Evolutionary conservation across 2,329 filamentous ascomycete genomes (phyloP), one percentile per base, ranked within the genome.

Genomic region (Beauveria varroae): DNA sequence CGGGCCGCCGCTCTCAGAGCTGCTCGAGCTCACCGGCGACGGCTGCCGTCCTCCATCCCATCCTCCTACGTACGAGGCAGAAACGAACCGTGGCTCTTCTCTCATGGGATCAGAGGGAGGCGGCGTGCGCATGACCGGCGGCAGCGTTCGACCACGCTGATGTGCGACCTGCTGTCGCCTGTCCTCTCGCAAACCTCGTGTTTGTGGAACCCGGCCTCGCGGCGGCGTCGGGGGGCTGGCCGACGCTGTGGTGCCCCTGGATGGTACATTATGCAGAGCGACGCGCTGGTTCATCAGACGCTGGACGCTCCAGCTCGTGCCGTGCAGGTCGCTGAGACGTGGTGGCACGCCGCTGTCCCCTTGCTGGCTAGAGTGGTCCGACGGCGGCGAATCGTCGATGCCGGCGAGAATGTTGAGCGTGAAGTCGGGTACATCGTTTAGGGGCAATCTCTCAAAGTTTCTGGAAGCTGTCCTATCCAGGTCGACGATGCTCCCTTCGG

Each of bases 381-480:
- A 56, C 16, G 47, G 16, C 10, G 26, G 9, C 37, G 60, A 30
- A n/a, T 40, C 46, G n/a, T 22, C 22, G 30, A 43, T 22, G 26
- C 34, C 34, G 10, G 60, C 53, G 2, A 61, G 52, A 5, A 46
- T 52, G 26, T 61, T 61, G 44, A 61, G 51, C 30, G 62, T 55
- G 3, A 67, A 66, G 26, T 65, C 62, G n/a, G 67, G 67, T 20
- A 70, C 52, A 54, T 67, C 67, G 46, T 53, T 64, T 20, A 70
- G 52, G 18, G 68, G 67, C 41, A 43, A 62, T 18, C 54, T 28
- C 28, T 46, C 20, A 3, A 28, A 18, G 16, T 37, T 6, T 5
- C 16, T 20, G 37, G 6, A 14, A 2, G 22, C 51, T 18, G 14
- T 1, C n/a, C 8, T 22, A 34, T n/a, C 7, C 8, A 16, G 6